A percentile compares a stretch with the other conserved stretches of the same genome.
Conservation (phyloP, 1,139 yeast genomes). For the Chernovozyma aurita region DNA sequence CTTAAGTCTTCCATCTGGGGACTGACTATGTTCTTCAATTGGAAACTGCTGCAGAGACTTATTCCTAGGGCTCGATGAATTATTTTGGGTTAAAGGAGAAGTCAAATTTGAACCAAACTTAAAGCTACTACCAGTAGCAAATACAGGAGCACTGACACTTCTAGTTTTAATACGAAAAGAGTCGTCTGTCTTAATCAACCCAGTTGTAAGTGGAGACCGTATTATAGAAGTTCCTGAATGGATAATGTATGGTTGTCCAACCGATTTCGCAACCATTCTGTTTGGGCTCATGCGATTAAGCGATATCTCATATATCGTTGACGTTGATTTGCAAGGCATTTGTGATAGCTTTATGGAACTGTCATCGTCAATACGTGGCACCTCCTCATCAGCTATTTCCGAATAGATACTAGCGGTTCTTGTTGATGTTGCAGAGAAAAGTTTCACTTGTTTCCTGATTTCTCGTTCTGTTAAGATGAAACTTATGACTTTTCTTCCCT, state of each 20-base stretch:
- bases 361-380: too few relatives aligned
- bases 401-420: slow-evolving; percentile 1
- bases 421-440: not conserved
- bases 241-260: not conserved
- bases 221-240: not conserved
- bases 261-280: not conserved
- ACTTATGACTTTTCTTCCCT: not conserved
- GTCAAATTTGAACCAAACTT: too few relatives aligned
- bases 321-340: slow-evolving; percentile 1
- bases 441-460: not conserved
- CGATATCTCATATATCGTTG: not conserved
- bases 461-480: not conserved
- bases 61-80: too few relatives aligned
- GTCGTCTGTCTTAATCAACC: slow-evolving; percentile 1
- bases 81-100: too few relatives aligned
- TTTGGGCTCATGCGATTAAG: slow-evolving; percentile 2
- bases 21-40: too few relatives aligned
- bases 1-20: too few relatives aligned
- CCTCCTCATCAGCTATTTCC: not conserved
- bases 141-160: slow-evolving; percentile 5
- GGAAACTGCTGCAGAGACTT: too few relatives aligned
- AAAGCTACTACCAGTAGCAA: not conserved
- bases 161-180: slow-evolving; percentile 1
- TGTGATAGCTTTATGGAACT: not conserved
- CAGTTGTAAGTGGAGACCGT: slow-evolving; percentile 1